These are phyloP conservation scores for Monilinia fructigena DNA, from an alignment of 2,329 filamentous ascomycete species.

Conservation along the genomic window DNA sequence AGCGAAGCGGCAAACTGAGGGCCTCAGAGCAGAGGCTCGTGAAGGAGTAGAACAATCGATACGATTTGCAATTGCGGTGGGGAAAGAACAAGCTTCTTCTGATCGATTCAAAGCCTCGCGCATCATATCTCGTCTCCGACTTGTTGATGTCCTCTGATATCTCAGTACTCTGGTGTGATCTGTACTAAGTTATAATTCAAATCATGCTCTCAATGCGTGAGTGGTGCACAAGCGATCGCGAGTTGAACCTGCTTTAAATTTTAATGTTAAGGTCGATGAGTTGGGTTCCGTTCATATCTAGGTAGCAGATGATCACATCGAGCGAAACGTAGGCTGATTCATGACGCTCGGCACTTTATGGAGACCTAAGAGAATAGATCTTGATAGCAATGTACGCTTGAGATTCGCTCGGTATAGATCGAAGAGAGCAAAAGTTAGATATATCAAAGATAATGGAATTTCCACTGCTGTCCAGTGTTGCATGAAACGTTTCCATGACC, in stretches of 20 bases:
- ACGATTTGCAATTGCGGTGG: background rate
- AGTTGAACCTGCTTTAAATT: too few relatives aligned
- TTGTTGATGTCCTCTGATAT: background rate
- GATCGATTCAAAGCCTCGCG: background rate
- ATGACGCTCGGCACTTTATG: too few relatives aligned
- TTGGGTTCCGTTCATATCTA: too few relatives aligned
- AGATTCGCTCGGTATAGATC: background rate
- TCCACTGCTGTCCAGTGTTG: background rate
- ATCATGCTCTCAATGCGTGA: background rate
- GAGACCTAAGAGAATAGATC: too few relatives aligned
- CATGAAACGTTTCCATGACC: slow-evolving; percentile 4
- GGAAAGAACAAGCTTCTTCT: background rate
- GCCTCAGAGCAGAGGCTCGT: background rate
- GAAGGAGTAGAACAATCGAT: background rate
- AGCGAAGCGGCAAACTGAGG: too few relatives aligned
- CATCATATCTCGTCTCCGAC: background rate
- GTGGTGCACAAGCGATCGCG: background rate
- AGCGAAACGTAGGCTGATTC: too few relatives aligned
- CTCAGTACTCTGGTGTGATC: background rate
- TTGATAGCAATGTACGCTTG: too few relatives aligned
- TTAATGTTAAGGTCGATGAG: too few relatives aligned
- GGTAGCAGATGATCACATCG: too few relatives aligned
- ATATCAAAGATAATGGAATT: too few relatives aligned
- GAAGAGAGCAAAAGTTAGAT: background rate
- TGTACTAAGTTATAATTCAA: background rate